phyloP scores from a whole-genome alignment of 2,329 filamentous ascomycete genomes.

The Amauroascus niger region DNA sequence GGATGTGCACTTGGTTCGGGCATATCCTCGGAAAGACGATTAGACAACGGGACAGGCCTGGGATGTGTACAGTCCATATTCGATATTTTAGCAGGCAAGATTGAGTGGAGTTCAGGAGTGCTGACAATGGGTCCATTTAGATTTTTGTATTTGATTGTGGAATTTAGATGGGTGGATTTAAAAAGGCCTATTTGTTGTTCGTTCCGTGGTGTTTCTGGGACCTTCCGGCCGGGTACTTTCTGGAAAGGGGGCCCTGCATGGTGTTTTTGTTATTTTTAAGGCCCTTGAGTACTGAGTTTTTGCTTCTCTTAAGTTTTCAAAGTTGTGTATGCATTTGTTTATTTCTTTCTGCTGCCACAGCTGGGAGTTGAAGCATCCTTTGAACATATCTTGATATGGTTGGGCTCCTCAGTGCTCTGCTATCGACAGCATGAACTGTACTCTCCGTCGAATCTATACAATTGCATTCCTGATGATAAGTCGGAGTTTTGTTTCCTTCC shows the following conservation, averaged over 20 bases:
- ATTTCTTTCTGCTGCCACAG: no score
- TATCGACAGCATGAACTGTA: no score
- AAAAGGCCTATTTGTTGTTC: background rate
- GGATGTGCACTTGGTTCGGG: constrained; percentile 36
- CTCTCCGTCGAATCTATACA: no score
- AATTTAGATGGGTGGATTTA: background rate
- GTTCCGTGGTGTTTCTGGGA: background rate
- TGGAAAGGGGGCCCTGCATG: no score
- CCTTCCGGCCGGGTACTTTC: background rate
- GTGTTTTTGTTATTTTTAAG: background rate
- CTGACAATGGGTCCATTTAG: background rate
- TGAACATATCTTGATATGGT: no score
- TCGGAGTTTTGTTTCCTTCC: no score
- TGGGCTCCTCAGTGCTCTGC: no score
- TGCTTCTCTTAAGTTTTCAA: no score
- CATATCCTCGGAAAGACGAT: constrained; percentile 17
- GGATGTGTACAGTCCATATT: background rate
- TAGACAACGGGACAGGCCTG: background rate
- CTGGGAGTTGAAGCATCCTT: no score
- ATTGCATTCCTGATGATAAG: no score
- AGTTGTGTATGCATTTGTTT: no score
- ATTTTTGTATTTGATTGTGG: no score
- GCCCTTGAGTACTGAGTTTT: background rate
- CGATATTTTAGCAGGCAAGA: background rate
- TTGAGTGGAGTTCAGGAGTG: background rate